Conservation (phyloP, 208 protist genomes). For the Strigomonas oncopelti region DNA sequence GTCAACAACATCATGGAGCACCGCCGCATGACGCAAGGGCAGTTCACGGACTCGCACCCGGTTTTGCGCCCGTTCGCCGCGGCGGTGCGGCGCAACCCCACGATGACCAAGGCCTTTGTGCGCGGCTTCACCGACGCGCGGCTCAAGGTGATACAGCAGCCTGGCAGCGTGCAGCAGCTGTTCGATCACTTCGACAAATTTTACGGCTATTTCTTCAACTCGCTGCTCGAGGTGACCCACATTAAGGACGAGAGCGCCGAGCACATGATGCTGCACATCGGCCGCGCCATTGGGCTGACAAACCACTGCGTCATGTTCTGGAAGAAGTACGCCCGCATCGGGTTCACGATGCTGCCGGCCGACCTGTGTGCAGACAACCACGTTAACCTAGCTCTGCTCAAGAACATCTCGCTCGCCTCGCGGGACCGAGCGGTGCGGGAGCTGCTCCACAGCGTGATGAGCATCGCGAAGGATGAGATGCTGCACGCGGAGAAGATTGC, state of each 20-base stretch:
- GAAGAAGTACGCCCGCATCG: slow-evolving; percentile 87
- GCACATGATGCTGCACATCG: slow-evolving; percentile 85
- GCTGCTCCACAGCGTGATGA: slow-evolving; percentile 82
- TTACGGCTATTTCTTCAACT: slow-evolving; percentile 90
- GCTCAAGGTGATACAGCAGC: slow-evolving; percentile 77
- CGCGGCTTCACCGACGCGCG: slow-evolving; percentile 85
- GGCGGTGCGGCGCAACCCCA: slow-evolving; percentile 57
- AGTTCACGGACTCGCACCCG: slow-evolving; percentile 87
- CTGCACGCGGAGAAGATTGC: slow-evolving; percentile 71
- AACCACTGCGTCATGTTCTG: slow-evolving; percentile 89
- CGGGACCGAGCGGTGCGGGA: slow-evolving; percentile 71
- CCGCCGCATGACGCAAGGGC: slow-evolving; percentile 50
- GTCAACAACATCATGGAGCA: slow-evolving; percentile 66
- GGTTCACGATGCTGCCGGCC: slow-evolving; percentile 85
- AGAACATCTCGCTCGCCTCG: slow-evolving; percentile 79
- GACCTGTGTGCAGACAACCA: slow-evolving; percentile 86
- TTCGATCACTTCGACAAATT: slow-evolving; percentile 90
- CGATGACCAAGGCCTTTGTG: slow-evolving; percentile 86
- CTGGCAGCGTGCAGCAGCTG: slow-evolving; percentile 83
- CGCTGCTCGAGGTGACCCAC: slow-evolving; percentile 71
- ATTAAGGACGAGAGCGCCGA: slow-evolving; percentile 80
- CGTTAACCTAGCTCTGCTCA: slow-evolving; percentile 80
- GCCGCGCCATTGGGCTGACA: slow-evolving; percentile 74
- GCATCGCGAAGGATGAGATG: slow-evolving; percentile 83
- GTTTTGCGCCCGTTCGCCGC: slow-evolving; percentile 78